A percentile compares a stretch with the other conserved stretches of the same genome.
These are phyloP conservation scores for Boletus speciosus DNA, from an alignment of 768 basidiomycete species.

Conservation along the genomic window DNA sequence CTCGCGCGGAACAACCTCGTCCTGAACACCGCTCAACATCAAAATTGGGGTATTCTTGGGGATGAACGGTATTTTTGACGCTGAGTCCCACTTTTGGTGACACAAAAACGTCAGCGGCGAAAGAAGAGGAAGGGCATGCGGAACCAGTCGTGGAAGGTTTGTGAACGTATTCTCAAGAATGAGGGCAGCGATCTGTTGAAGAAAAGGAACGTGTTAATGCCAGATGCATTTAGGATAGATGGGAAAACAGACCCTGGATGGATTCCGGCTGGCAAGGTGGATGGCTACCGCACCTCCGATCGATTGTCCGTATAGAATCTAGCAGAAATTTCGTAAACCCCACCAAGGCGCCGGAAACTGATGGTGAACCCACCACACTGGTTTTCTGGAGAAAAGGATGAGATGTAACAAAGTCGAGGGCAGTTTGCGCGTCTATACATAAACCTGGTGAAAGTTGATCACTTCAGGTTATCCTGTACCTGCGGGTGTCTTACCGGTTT, in stretches of 20 bases:
- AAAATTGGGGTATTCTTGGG: constrained; percentile 69
- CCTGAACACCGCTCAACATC: constrained; percentile 69
- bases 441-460: constrained; percentile 46
- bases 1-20: constrained; percentile 50
- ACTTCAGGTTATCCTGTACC: not conserved
- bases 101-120: constrained; percentile 74
- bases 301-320: constrained; percentile 81
- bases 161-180: constrained; percentile 94
- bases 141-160: constrained; percentile 79
- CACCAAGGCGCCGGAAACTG: not conserved
- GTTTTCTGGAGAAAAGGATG: constrained; percentile 65
- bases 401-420: constrained; percentile 66
- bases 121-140: constrained; percentile 70
- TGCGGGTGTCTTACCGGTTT: constrained; percentile 54
- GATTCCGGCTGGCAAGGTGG: constrained; percentile 78
- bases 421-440: constrained; percentile 80
- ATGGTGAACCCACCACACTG: constrained; percentile 50
- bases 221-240: not conserved
- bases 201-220: not conserved
- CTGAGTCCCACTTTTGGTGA: constrained; percentile 86
- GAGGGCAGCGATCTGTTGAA: constrained; percentile 62
- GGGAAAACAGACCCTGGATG: constrained; percentile 47
- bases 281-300: constrained; percentile 94
- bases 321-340: not conserved
- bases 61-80: constrained; percentile 57